Conservation (phyloP, 345 rosid genomes). For the Gossypium ekmanianum region DNA sequence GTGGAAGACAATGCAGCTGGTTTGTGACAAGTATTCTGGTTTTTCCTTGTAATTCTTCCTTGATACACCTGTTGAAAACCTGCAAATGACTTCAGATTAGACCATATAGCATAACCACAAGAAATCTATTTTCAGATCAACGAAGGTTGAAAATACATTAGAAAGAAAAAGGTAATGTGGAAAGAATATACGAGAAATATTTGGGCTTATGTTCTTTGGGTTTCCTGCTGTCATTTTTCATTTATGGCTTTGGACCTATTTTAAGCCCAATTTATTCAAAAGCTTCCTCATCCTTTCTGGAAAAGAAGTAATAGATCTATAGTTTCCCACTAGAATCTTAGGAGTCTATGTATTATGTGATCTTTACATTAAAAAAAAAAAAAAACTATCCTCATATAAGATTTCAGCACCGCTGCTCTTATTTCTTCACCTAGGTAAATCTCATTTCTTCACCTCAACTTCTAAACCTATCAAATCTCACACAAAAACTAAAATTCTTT, state of each 20-base stretch:
- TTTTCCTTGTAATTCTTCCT: constrained; percentile 66
- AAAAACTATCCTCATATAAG: not conserved
- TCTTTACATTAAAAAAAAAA: not conserved
- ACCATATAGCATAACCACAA: not conserved
- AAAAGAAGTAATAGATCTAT: not conserved
- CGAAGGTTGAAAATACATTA: not conserved
- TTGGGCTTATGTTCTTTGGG: not conserved
- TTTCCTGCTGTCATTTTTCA: not conserved
- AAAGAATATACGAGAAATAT: not conserved
- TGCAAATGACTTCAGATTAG: constrained; percentile 26
- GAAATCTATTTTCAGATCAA: not conserved
- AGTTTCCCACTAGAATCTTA: not conserved
- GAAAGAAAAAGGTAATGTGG: not conserved
- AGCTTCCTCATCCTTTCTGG: not conserved
- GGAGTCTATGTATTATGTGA: not conserved
- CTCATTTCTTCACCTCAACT: not conserved
- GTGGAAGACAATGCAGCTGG: constrained; percentile 95
- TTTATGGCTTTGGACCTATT: not conserved
- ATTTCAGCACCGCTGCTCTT: not conserved
- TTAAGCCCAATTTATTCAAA: not conserved
- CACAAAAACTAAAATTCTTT: not conserved
- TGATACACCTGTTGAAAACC: constrained; percentile 90
- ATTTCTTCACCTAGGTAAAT: no score
- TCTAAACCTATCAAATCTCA: not conserved
- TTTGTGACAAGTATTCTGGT: constrained; percentile 89